Base-by-base conservation (phyloP, 495 filamentous ascomycete species). In the Neurospora sp. region DNA sequence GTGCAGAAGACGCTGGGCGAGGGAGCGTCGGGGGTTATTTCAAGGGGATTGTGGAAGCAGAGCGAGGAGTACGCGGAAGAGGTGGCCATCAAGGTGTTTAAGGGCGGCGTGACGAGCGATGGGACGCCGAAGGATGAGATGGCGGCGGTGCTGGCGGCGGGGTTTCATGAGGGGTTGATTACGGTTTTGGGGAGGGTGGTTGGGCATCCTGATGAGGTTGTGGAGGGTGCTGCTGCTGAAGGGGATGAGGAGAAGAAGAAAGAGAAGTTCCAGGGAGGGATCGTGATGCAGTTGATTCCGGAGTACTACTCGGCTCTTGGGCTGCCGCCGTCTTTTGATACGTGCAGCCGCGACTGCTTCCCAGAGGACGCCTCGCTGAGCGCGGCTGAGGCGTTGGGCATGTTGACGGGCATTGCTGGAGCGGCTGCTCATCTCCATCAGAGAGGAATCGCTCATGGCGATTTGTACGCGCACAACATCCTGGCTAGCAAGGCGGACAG, bases 1-100 rank as follows among this genome's bases (percentile, higher is more conserved):
- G 73, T 84, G 24, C 76, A 82, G 45, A 54, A 78, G 39, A 73
- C 80, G 40, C 79, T 84, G 0, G 81, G 79, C 10, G 77, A 81
- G 37, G 82, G 81, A 10, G 80, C 83, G 3, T 83, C 81, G 24
- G 82, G 82, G 3, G 74, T 82, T 24, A 83, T 85, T 72, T 77
- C 9, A 80, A 78, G 39, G 85, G 76, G 0, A n/a, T 54, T 75
- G 4, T 83, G 82, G 81, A 76, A 74, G 62, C 79, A 77, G 11
- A 75, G 76, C 17, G 72, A 72, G 6, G 66, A 71, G 10, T 80
- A 76, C 37, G 75, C 74, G 15, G 80, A 82, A 45, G 79, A 83
- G 24, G 84, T 87, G 7, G 84, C 84, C 19, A 77, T 87, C 75
- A 85, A 85, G 71, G 73, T 87, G 13, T 87, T 85, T 75, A 81